A percentile compares a stretch with the other conserved stretches of the same genome.
Evolutionary conservation across 306 rosid genomes (phyloP).

Genomic region (Vigna angularis): DNA sequence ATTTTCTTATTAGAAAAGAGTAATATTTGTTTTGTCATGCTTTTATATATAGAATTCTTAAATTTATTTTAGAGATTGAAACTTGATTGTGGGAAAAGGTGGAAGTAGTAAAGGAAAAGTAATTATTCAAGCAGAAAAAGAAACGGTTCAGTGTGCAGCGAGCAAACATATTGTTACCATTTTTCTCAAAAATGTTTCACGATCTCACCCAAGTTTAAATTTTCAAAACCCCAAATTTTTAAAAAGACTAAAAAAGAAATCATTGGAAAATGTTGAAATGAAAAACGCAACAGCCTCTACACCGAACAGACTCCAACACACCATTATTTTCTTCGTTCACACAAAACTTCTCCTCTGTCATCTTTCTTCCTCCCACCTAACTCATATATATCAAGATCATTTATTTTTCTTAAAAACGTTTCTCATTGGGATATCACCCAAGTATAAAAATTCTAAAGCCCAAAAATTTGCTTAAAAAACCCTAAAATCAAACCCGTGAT

Average conservation of each 20-base stretch:
- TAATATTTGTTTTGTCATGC: too few species aligned
- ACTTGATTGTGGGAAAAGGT: too few species aligned
- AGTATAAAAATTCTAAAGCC: conserved; percentile 15
- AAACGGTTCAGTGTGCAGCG: too few species aligned
- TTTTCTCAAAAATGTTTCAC: too few species aligned
- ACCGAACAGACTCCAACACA: conserved; percentile 85
- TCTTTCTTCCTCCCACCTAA: conserved; percentile 41
- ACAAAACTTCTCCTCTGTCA: conserved; percentile 73
- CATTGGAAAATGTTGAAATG: conserved; percentile 63
- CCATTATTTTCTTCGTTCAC: conserved; percentile 74
- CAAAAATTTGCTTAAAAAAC: conserved; percentile 18
- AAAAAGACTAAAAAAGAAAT: conserved; percentile 55
- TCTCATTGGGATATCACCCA: background rate
- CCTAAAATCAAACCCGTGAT: conserved; percentile 3
- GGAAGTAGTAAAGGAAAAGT: too few species aligned
- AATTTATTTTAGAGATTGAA: too few species aligned
- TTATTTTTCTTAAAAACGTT: background rate
- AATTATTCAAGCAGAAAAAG: too few species aligned
- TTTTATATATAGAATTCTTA: too few species aligned
- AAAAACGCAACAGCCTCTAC: conserved; percentile 75
- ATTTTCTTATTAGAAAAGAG: too few species aligned
- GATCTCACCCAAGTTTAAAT: too few species aligned
- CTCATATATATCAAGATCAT: conserved; percentile 39
- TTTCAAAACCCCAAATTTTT: background rate
- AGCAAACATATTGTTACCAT: too few species aligned